Conservation (phyloP, 805 yeast species). For the Lachancea meyersii region DNA sequence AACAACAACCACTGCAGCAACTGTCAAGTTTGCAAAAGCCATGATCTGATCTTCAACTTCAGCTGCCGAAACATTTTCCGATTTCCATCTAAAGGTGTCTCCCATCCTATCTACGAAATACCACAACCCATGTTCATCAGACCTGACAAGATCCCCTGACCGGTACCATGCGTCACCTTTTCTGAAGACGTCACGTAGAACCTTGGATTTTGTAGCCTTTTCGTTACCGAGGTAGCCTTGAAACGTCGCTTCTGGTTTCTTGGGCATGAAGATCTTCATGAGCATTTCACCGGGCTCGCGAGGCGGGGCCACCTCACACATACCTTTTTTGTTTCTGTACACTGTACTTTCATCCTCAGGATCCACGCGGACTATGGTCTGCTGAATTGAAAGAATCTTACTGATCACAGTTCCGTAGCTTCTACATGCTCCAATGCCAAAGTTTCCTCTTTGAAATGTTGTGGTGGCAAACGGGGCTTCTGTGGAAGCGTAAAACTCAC, state of each 20-base stretch:
- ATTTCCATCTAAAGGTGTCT: conserved; percentile 94
- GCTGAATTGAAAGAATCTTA: conserved; percentile 45
- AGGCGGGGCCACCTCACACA: conserved; percentile 45
- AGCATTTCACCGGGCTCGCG: conserved; percentile 84
- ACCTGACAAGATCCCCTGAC: conserved; percentile 73
- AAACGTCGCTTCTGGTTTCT: conserved; percentile 65
- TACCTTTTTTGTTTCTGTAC: conserved; percentile 64
- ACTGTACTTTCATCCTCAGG: conserved; percentile 69
- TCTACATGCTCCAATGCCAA: conserved; percentile 85
- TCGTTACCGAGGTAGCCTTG: conserved; percentile 86
- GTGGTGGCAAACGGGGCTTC: conserved; percentile 89
- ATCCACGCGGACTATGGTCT: conserved; percentile 65
- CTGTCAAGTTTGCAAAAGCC: conserved; percentile 28
- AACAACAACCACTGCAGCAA: conserved; percentile 75
- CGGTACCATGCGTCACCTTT: conserved; percentile 91
- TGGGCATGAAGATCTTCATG: conserved; percentile 62
- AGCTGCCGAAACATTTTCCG: conserved; percentile 88
- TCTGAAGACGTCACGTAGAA: conserved; percentile 63
- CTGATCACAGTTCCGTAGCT: conserved; percentile 62
- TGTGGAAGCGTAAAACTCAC: conserved; percentile 91
- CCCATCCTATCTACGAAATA: conserved; percentile 91
- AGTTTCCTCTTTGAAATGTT: conserved; percentile 66
- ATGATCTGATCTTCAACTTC: conserved; percentile 79
- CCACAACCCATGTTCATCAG: conserved; percentile 61
- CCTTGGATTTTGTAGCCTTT: conserved; percentile 71